Conservation (phyloP, 306 rosid genomes). For the Citrullus mucosospermus region DNA sequence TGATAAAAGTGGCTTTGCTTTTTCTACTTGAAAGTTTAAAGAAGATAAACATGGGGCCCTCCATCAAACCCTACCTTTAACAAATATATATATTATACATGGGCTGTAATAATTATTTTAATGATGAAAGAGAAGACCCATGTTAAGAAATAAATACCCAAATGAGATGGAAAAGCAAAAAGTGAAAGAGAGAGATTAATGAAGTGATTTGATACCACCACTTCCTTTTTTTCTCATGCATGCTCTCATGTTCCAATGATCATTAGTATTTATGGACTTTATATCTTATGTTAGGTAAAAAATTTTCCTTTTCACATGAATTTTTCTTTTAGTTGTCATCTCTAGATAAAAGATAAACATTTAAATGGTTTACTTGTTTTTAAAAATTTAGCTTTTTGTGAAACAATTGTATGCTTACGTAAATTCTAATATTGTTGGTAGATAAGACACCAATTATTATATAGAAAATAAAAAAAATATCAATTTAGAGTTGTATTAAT, state of each 20-base stretch:
- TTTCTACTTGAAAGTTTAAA: slow-evolving; percentile 19
- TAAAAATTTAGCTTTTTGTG: no score
- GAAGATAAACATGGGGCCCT: slow-evolving; percentile 19
- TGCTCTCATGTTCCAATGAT: neutral
- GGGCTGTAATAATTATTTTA: slow-evolving; percentile 17
- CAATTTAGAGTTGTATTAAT: no score
- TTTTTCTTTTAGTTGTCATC: no score
- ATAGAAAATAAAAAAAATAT: no score
- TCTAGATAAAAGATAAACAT: no score
- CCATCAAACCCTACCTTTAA: slow-evolving; percentile 24
- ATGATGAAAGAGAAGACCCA: slow-evolving; percentile 14
- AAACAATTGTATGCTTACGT: no score
- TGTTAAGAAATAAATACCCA: neutral
- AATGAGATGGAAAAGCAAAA: neutral
- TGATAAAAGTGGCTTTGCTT: slow-evolving; percentile 37
- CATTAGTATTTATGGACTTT: neutral
- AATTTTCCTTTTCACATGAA: no score
- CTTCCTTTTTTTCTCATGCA: neutral
- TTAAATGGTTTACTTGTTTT: no score
- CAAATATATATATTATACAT: slow-evolving; percentile 1
- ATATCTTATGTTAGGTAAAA: neutral
- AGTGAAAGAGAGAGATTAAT: neutral
- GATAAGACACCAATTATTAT: no score
- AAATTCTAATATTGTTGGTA: no score
- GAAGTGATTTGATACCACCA: neutral